phyloP scores from a whole-genome alignment of 2,329 filamentous ascomycete genomes.

The Didymellaceae sp. region DNA sequence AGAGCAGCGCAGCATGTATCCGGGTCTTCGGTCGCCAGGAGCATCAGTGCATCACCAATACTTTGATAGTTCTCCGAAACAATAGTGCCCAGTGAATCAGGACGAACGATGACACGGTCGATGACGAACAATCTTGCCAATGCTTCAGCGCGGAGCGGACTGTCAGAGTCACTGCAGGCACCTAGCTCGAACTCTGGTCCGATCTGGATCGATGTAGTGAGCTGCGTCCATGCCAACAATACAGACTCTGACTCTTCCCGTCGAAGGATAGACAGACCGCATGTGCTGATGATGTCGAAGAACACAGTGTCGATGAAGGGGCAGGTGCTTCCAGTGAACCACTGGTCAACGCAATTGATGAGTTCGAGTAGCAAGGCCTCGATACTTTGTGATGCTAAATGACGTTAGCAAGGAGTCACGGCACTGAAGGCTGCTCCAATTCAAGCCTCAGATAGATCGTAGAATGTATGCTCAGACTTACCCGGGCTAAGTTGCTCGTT shows the following conservation, averaged over 20 bases:
- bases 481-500: background rate
- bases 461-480: too few relatives aligned
- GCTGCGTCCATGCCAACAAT: slow-evolving; percentile 28
- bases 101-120: slow-evolving; percentile 34
- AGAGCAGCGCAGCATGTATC: slow-evolving; percentile 38
- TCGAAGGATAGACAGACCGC: slow-evolving; percentile 32
- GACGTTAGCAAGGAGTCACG: background rate
- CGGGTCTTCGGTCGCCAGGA: slow-evolving; percentile 30
- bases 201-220: slow-evolving; percentile 26
- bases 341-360: slow-evolving; percentile 13
- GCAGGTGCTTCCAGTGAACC: slow-evolving; percentile 35
- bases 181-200: slow-evolving; percentile 28
- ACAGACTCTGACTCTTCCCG: slow-evolving; percentile 24
- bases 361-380: slow-evolving; percentile 30
- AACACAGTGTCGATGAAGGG: slow-evolving; percentile 45
- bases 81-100: slow-evolving; percentile 16
- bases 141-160: slow-evolving; percentile 28
- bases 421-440: too few relatives aligned
- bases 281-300: slow-evolving; percentile 44
- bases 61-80: slow-evolving; percentile 28
- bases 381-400: slow-evolving; percentile 25
- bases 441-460: too few relatives aligned
- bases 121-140: slow-evolving; percentile 33
- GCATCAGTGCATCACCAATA: slow-evolving; percentile 32
- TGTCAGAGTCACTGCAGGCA: slow-evolving; percentile 13